Evolutionary conservation across 371 early-diverging fungal species (phyloP), one percentile per base, ranked within the genome.

Genomic region (Mortierella sp.): DNA sequence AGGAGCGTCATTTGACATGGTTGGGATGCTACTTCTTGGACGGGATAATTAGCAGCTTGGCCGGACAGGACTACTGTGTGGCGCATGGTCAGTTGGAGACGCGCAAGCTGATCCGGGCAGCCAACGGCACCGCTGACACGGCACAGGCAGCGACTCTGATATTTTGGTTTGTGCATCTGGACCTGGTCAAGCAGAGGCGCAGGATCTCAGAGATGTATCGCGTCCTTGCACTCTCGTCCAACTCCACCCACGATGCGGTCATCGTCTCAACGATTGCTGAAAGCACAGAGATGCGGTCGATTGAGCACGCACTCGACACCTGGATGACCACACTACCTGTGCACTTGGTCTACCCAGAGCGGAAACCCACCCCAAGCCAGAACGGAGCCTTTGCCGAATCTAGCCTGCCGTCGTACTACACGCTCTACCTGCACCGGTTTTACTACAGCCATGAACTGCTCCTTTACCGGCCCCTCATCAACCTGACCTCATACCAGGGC

Each of bases 91-190:
- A 77, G 24, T 31, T 72, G 44, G 80, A 72, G 57, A 81, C 76
- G 44, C 70, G 81, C 24, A 74, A 75, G 31, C 46, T 85, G 69
- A 78, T 81, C 34, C 75, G 73, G 44, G 81, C 73, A 26, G 81
- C 78, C 24, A 79, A 75, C 53, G 34, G 44, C 28, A 57, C 76
- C 0, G 46, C 78, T 5, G 79, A 81, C 50, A 71, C 81, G 0
- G 31, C 70, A 2, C 79, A 81, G 19, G 78, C 76, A 19, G 81
- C 85, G 0, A 74, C 85, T 1, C 40, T 85, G 26, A 74, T 81
- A 28, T 85, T 85, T 71, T 85, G 85, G 85, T 85, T 78, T 40
- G 74, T 75, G 5, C 81, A 85, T 31, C 76, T 85, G 24, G 78
- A 85, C n/a, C 76, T 85, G 37, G 71, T 81, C 14, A 76, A 73